Conservation (phyloP, 139 green algal species). For the Astrephomene gubernaculifera region DNA sequence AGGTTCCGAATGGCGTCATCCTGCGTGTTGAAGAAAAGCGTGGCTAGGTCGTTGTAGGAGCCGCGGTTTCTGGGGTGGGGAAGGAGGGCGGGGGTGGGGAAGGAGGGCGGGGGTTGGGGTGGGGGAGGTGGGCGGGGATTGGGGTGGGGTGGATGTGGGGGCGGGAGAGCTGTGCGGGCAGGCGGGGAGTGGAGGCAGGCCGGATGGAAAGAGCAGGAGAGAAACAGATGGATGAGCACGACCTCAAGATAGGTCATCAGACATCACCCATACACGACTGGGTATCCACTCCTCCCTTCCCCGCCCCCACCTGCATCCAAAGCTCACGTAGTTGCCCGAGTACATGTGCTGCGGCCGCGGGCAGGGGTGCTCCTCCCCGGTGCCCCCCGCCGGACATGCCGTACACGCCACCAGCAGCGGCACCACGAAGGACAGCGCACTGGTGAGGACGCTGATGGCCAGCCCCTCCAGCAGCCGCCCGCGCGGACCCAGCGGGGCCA, state of each 20-base stretch:
- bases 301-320: conserved; percentile 55
- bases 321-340: conserved; percentile 83
- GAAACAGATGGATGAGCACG: too few relatives aligned
- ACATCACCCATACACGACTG: not conserved
- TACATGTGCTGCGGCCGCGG: conserved; percentile 66
- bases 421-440: conserved; percentile 68
- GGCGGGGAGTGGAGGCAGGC: too few relatives aligned
- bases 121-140: too few relatives aligned
- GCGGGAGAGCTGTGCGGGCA: too few relatives aligned
- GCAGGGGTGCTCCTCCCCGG: conserved; percentile 55
- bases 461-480: conserved; percentile 65
- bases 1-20: conserved; percentile 91
- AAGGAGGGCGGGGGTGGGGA: not conserved
- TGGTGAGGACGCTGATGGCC: conserved; percentile 65
- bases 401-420: conserved; percentile 68
- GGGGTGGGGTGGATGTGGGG: too few relatives aligned
- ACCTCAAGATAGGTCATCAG: too few relatives aligned
- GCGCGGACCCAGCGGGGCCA: conserved; percentile 36
- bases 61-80: conserved; percentile 16
- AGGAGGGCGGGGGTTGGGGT: not conserved
- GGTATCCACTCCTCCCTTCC: not conserved
- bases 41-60: conserved; percentile 86
- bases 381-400: conserved; percentile 69
- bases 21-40: conserved; percentile 91
- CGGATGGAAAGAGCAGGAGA: too few relatives aligned